phyloP scores from a whole-genome alignment of 129 eudicot genomes.

The Silybum marianum region DNA sequence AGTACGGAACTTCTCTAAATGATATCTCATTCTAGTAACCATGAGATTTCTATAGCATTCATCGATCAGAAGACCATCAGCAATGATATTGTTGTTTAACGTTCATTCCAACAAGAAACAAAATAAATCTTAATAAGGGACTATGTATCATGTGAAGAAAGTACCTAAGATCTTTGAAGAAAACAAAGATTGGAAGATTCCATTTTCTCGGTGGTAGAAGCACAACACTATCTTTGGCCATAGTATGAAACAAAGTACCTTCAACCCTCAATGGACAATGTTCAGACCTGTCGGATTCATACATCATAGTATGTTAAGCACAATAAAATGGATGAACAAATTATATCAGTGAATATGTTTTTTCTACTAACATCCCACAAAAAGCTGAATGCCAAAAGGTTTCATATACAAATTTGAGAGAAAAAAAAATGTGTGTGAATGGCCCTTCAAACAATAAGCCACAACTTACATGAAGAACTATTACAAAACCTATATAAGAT shows the following conservation, averaged over 20 bases:
- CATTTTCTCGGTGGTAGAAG: conserved; percentile 27
- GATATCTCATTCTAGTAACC: conserved; percentile 9
- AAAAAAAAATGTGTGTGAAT: not conserved
- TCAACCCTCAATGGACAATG: conserved; percentile 6
- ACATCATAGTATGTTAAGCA: conserved; percentile 16
- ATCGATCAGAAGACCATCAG: not conserved
- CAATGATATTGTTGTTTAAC: not conserved
- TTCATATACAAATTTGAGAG: not conserved
- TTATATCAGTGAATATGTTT: not conserved
- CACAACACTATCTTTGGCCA: conserved; percentile 51
- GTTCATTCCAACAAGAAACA: not conserved
- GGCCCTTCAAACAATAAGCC: not conserved
- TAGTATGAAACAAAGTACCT: conserved; percentile 1
- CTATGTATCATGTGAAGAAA: not conserved
- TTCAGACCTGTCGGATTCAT: conserved; percentile 15
- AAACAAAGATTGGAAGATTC: conserved; percentile 62
- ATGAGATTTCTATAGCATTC: not conserved
- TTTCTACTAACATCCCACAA: not conserved
- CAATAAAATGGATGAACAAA: not conserved
- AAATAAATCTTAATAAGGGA: not conserved
- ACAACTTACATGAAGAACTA: conserved; percentile 5
- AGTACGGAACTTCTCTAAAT: not conserved
- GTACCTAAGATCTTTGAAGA: conserved; percentile 72
- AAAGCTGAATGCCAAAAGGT: not conserved
- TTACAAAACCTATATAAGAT: conserved; percentile 3